A percentile compares a stretch with the other conserved stretches of the same genome.
Conservation (phyloP, 192 early-diverging fungal genomes). For the Backusella westeae region DNA sequence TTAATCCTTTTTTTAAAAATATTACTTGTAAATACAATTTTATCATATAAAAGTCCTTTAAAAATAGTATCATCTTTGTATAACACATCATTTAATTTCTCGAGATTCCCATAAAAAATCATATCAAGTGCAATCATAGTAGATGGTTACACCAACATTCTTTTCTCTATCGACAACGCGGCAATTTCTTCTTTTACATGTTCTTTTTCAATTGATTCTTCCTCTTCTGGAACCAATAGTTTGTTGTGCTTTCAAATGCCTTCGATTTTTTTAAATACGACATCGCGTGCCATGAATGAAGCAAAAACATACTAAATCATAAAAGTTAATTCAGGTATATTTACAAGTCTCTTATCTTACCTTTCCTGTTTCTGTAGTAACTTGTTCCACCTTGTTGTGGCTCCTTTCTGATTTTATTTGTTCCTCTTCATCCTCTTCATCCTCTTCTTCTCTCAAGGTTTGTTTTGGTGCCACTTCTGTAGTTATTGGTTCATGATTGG, state of each 20-base stretch:
- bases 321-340: neutral
- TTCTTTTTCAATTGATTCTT: neutral
- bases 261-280: constrained; percentile 64
- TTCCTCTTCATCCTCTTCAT: too few species aligned
- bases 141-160: neutral
- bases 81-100: neutral
- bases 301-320: constrained; percentile 64
- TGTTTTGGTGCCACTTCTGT: neutral
- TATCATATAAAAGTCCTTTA: neutral
- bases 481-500: neutral
- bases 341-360: neutral
- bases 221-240: neutral
- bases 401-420: neutral
- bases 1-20: neutral
- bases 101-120: neutral
- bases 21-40: neutral
- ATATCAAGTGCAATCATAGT: neutral
- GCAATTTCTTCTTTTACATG: neutral
- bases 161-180: neutral
- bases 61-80: neutral
- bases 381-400: neutral
- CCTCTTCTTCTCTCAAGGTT: neutral
- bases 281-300: constrained; percentile 83
- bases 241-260: constrained; percentile 49
- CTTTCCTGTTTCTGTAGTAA: constrained; percentile 57